These are phyloP conservation scores for Exophiala viscosa DNA, from an alignment of 2,329 filamentous ascomycete species.

Conservation along the genomic window DNA sequence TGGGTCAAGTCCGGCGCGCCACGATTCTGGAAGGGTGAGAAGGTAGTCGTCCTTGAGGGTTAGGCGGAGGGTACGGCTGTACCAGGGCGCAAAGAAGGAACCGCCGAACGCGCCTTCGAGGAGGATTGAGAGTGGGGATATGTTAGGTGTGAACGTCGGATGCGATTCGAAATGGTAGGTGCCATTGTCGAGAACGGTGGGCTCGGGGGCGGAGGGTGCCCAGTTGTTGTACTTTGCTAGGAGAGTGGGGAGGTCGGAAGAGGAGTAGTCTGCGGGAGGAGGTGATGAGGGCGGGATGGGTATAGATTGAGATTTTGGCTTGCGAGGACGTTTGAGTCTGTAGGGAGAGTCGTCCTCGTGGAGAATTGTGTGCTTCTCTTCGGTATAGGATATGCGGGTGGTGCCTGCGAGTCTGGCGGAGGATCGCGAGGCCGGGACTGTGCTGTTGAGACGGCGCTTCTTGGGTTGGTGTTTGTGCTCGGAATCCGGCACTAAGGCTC, in stretches of 20 bases:
- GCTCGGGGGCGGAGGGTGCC: constrained; percentile 38
- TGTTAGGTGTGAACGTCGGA: constrained; percentile 50
- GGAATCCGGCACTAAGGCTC: not conserved
- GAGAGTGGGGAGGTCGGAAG: constrained; percentile 22
- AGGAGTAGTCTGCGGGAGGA: not conserved
- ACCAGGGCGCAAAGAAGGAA: constrained; percentile 49
- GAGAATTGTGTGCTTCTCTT: constrained; percentile 22
- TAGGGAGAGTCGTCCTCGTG: not conserved
- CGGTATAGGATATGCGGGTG: constrained; percentile 36
- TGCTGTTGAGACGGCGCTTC: constrained; percentile 36
- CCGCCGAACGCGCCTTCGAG: constrained; percentile 53
- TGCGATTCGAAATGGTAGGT: constrained; percentile 47
- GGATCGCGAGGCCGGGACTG: constrained; percentile 36
- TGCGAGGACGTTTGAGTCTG: not conserved
- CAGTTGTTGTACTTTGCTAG: constrained; percentile 44
- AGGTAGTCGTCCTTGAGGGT: constrained; percentile 47
- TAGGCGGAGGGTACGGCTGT: constrained; percentile 41
- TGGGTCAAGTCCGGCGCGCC: constrained; percentile 42
- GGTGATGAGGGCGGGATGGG: not conserved
- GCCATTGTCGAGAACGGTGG: constrained; percentile 41
- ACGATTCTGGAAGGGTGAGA: constrained; percentile 42
- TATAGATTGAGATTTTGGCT: not conserved
- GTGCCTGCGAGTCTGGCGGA: constrained; percentile 48
- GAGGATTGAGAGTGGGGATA: constrained; percentile 51
- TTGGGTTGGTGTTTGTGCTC: constrained; percentile 33